A percentile compares a stretch with the other conserved stretches of the same genome.
Evolutionary conservation across 176 grass and related monocot species (phyloP).

Genomic region (Neostapfia colusana): DNA sequence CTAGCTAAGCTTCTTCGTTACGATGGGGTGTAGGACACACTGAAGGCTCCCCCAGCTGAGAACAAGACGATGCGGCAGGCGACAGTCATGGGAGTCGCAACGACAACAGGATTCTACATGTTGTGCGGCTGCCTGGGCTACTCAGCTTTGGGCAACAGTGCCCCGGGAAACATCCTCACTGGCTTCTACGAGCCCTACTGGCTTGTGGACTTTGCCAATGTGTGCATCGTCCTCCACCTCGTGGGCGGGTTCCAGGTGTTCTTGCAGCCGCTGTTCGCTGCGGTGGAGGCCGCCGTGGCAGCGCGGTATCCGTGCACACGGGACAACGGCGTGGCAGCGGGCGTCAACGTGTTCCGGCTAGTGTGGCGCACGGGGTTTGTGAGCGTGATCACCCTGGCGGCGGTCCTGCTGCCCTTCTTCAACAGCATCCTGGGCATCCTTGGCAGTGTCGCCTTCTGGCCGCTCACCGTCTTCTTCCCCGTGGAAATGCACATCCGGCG

Average conservation of each 20-base stretch:
- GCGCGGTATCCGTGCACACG: slow-evolving; percentile 18
- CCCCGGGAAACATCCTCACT: slow-evolving; percentile 61
- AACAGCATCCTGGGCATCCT: slow-evolving; percentile 66
- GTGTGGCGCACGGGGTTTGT: slow-evolving; percentile 58
- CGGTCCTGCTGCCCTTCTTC: slow-evolving; percentile 66
- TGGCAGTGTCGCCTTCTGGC: slow-evolving; percentile 64
- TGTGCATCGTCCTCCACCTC: slow-evolving; percentile 52
- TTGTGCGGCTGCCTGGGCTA: slow-evolving; percentile 65
- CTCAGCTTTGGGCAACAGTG: slow-evolving; percentile 53
- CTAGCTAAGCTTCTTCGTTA: not conserved
- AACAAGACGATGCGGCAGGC: slow-evolving; percentile 70
- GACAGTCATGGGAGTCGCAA: slow-evolving; percentile 50
- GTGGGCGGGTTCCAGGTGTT: slow-evolving; percentile 57
- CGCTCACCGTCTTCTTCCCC: slow-evolving; percentile 66
- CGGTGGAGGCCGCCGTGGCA: slow-evolving; percentile 39
- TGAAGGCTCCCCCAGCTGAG: slow-evolving; percentile 62
- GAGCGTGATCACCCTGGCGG: slow-evolving; percentile 41
- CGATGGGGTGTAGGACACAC: slow-evolving; percentile 55
- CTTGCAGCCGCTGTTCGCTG: slow-evolving; percentile 57
- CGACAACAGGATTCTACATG: slow-evolving; percentile 74
- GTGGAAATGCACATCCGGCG: slow-evolving; percentile 62
- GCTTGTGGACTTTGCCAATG: slow-evolving; percentile 61
- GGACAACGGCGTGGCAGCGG: slow-evolving; percentile 7
- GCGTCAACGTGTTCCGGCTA: slow-evolving; percentile 41
- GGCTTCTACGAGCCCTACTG: slow-evolving; percentile 68